Evolutionary conservation across 768 basidiomycete species (phyloP).

Genomic region (Lyophyllum shimeji): DNA sequence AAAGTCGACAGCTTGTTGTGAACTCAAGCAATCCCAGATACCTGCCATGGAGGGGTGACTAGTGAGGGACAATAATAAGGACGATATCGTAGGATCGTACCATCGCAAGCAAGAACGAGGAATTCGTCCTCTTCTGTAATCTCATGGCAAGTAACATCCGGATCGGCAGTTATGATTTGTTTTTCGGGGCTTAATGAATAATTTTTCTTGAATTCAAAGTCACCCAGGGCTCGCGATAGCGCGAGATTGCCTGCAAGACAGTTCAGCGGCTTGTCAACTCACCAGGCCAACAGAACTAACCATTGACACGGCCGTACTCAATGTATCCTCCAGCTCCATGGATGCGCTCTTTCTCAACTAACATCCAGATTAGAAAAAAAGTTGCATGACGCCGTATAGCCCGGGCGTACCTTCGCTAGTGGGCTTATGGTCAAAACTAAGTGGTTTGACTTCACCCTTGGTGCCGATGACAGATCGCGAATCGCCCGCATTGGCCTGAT

Average conservation of each 20-base stretch:
- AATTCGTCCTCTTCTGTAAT: constrained; percentile 93
- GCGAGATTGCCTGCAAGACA: constrained; percentile 81
- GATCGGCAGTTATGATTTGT: constrained; percentile 94
- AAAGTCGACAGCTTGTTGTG: constrained; percentile 91
- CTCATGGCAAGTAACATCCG: constrained; percentile 83
- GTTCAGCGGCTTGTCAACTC: constrained; percentile 1
- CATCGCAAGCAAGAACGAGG: constrained; percentile 95
- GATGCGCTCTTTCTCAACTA: constrained; percentile 86
- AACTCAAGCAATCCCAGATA: constrained; percentile 97
- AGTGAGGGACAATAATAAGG: neutral
- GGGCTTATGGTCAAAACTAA: constrained; percentile 97
- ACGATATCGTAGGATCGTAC: constrained; percentile 40
- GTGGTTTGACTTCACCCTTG: constrained; percentile 81
- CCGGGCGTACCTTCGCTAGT: constrained; percentile 68
- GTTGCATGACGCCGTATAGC: neutral
- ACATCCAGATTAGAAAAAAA: constrained; percentile 4
- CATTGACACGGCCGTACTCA: constrained; percentile 96
- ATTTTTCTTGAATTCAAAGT: constrained; percentile 99
- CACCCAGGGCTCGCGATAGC: constrained; percentile 90
- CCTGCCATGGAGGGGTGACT: constrained; percentile 49
- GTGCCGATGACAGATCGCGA: constrained; percentile 86
- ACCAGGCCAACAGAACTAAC: constrained; percentile 39
- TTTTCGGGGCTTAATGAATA: constrained; percentile 75
- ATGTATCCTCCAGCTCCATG: constrained; percentile 91
- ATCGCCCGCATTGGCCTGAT: constrained; percentile 96